Evolutionary conservation across 169 alveolate genomes (phyloP), one percentile per base, ranked within the genome.

Genomic region (Besnoitia besnoiti): DNA sequence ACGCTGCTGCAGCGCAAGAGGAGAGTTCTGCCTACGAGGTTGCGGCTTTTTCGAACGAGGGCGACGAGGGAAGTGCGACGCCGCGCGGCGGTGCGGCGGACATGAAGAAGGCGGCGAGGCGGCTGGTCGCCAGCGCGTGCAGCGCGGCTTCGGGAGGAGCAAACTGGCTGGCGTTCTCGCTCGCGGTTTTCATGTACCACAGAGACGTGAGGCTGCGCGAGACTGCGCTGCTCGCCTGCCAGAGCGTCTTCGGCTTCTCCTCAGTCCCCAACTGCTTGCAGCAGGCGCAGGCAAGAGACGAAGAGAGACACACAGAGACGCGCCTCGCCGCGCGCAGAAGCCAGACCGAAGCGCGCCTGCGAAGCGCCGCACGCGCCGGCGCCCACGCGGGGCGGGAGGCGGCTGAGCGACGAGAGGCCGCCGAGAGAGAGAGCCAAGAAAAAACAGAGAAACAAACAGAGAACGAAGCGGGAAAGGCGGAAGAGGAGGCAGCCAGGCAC

Each of bases 231-330:
- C 40, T 42, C 1, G 16, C 35, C 35, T 37, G 49, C 39, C 88
- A 91, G 94, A 42, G 88, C 16, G 87, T 84, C 89, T 91, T 75
- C 62, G 94, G 94, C 39, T 24, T 91, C 91, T 59, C 94, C 80
- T 91, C 94, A 24, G 46, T 91, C 42, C 90, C 91, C 14, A 91
- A 91, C 39, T 49, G 80, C 16, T 55, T 77, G 33, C 42, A 77
- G 33, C 49, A 37, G 87, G 37, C 55, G 87, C 59, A 16, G 35
- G 61, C 39, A 8, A 19, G 82, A 7, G 39, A n/a, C 39, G 82
- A 73, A 73, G 46, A 14, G 79, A 1, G 46, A 24, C 2, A 39
- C n/a, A 4, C 27, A 73, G 82, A 73, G 82, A n/a, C 16, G n/a
- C 19, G n/a, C 79, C 39, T 33, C 37, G 39, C 10, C 79, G 33